Evolutionary conservation across 345 rosid species (phyloP).

Genomic region (Arabis hirsuta): DNA sequence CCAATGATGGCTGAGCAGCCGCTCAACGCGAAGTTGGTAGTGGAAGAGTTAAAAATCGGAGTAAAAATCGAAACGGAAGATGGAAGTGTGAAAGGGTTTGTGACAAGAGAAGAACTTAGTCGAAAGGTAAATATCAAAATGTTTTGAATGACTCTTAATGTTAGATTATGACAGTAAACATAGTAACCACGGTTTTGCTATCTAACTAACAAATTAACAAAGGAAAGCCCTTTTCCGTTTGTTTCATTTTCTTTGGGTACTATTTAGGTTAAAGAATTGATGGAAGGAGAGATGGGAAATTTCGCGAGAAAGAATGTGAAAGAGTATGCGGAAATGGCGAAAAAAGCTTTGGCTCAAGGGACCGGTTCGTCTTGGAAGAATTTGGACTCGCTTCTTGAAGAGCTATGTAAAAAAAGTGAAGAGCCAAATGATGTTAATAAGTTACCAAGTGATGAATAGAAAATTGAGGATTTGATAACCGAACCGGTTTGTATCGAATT

Average conservation of each 20-base stretch:
- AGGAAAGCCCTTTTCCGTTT: not conserved
- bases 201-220: not conserved
- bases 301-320: conserved; percentile 49
- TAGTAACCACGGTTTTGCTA: not conserved
- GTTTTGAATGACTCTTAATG: not conserved
- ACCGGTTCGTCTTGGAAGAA: conserved; percentile 62
- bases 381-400: conserved; percentile 48
- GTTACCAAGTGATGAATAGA: not conserved
- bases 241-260: not conserved
- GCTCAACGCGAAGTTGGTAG: conserved; percentile 60
- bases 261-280: conserved; percentile 53
- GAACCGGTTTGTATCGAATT: not conserved
- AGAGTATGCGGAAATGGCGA: conserved; percentile 50
- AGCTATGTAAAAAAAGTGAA: conserved; percentile 28
- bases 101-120: conserved; percentile 51
- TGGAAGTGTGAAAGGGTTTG: conserved; percentile 53
- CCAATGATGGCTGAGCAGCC: conserved; percentile 82
- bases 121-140: conserved; percentile 28
- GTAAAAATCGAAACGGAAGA: conserved; percentile 55
- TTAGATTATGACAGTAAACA: not conserved
- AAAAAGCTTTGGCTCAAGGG: conserved; percentile 50
- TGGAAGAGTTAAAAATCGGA: conserved; percentile 63
- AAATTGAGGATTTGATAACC: not conserved
- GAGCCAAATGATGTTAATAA: not conserved
- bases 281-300: conserved; percentile 63